phyloP scores from a whole-genome alignment of 352 stramenopile genomes.

The Phytophthora sp. region DNA sequence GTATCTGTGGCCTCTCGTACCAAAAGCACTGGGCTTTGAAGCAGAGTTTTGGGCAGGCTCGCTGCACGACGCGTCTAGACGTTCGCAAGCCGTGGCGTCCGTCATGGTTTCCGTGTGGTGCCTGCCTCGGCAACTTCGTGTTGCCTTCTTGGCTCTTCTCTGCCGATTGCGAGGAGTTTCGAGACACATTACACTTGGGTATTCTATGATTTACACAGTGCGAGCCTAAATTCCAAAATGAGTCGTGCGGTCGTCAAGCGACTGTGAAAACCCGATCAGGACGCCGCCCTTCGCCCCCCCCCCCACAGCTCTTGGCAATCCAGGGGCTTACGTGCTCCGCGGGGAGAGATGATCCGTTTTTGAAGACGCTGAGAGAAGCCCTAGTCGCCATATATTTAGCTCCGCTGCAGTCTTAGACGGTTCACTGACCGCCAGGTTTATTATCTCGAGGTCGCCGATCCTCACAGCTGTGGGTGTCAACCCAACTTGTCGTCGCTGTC shows the following conservation, averaged over 20 bases:
- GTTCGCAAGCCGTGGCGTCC: slow-evolving; percentile 21
- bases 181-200: slow-evolving; percentile 14
- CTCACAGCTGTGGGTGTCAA: background rate
- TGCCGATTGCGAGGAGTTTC: slow-evolving; percentile 12
- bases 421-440: background rate
- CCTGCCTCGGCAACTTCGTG: slow-evolving; percentile 1
- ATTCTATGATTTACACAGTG: background rate
- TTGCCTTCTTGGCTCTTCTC: slow-evolving; percentile 26
- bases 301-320: slow-evolving; percentile 21
- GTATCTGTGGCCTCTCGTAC: no score
- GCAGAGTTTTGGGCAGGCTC: no score
- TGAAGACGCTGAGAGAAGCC: background rate
- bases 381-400: slow-evolving; percentile 8
- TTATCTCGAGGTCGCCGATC: background rate
- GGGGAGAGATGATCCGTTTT: slow-evolving; percentile 6
- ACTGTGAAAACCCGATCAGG: slow-evolving; percentile 7
- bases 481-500: slow-evolving; percentile 6
- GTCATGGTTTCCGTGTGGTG: slow-evolving; percentile 14
- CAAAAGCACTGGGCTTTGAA: no score
- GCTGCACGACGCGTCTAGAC: background rate
- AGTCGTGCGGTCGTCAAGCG: slow-evolving; percentile 21
- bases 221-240: background rate
- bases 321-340: background rate
- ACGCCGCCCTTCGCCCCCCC: slow-evolving; percentile 10
- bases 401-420: background rate